phyloP scores from a whole-genome alignment of 768 basidiomycete genomes.

The Psilocybe azurescens region DNA sequence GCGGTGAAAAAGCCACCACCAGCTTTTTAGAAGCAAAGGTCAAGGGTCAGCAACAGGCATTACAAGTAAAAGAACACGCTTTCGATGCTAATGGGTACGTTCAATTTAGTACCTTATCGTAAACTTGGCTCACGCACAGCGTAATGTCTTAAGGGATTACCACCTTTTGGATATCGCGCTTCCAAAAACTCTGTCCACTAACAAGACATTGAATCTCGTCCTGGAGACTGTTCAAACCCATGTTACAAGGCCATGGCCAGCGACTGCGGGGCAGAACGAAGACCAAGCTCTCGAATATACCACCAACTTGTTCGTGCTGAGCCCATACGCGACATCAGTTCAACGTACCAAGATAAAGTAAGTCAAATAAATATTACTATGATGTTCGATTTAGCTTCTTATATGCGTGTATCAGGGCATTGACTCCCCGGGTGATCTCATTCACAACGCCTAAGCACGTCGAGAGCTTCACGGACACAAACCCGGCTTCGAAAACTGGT shows the following conservation, averaged over 20 bases:
- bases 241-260: conserved; percentile 77
- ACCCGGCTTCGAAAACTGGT: conserved; percentile 71
- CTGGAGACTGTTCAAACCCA: conserved; percentile 83
- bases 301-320: conserved; percentile 80
- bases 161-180: conserved; percentile 67
- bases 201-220: conserved; percentile 75
- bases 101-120: background rate
- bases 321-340: conserved; percentile 80
- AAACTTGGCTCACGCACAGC: conserved; percentile 3
- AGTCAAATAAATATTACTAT: conserved; percentile 24
- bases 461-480: conserved; percentile 64
- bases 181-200: conserved; percentile 60
- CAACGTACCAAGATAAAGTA: conserved; percentile 91
- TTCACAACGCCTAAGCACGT: conserved; percentile 71
- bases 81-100: conserved; percentile 60
- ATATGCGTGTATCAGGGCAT: conserved; percentile 52
- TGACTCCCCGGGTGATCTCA: conserved; percentile 71
- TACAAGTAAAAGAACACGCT: conserved; percentile 55
- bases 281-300: conserved; percentile 81
- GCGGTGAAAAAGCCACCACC: conserved; percentile 65
- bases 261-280: conserved; percentile 73
- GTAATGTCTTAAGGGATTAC: conserved; percentile 37
- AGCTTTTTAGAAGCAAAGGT: conserved; percentile 82
- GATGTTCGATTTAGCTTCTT: conserved; percentile 6
- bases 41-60: conserved; percentile 68